Conservation (phyloP, 495 filamentous ascomycete genomes). For the Poronia punctata region DNA sequence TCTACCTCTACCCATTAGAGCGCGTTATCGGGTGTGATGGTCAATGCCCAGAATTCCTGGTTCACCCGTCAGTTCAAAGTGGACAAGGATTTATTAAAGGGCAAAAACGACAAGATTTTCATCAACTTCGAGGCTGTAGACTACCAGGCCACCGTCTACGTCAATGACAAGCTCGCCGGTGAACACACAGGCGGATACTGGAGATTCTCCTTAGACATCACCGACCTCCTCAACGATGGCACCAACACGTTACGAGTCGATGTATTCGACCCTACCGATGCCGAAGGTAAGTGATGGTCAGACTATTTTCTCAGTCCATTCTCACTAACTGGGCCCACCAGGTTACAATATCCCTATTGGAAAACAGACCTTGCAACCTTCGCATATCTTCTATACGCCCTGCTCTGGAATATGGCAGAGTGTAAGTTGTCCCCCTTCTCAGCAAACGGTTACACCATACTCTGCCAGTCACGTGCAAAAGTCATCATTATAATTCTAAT, state of each 20-base stretch:
- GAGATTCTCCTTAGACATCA: conserved; percentile 54
- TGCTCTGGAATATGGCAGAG: conserved; percentile 66
- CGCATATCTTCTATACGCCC: conserved; percentile 64
- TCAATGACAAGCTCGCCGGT: conserved; percentile 50
- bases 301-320: not conserved
- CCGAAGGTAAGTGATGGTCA: conserved; percentile 19
- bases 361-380: conserved; percentile 52
- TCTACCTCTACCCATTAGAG: conserved; percentile 15
- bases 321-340: conserved; percentile 2
- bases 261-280: conserved; percentile 60
- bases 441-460: no score
- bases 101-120: conserved; percentile 39
- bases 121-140: conserved; percentile 61
- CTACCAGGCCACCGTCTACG: conserved; percentile 57
- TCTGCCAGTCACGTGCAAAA: no score
- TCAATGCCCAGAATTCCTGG: conserved; percentile 49
- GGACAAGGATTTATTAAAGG: conserved; percentile 36
- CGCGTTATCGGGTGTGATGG: conserved; percentile 45
- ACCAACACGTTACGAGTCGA: conserved; percentile 55
- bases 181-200: conserved; percentile 58
- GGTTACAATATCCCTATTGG: conserved; percentile 52
- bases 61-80: conserved; percentile 52
- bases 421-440: conserved; percentile 25
- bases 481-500: no score
- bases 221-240: conserved; percentile 36